Percentiles rank a stretch among this genome's conserved stretches.
Evolutionary conservation across 805 yeast genomes (phyloP).

Genomic region (Debaryomyces prosopidis): DNA sequence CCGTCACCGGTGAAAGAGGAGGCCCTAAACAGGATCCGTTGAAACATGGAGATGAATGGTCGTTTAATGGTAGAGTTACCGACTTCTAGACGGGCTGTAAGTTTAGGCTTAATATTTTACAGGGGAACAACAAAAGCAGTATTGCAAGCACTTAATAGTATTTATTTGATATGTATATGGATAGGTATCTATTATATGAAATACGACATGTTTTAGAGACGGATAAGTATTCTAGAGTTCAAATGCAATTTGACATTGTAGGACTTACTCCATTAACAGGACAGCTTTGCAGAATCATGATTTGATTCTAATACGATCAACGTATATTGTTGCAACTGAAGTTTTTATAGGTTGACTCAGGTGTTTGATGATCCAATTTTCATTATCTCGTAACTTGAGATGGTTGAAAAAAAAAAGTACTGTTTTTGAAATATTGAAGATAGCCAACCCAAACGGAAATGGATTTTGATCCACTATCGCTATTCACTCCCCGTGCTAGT

Average conservation of each 20-base stretch:
- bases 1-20: conserved; percentile 91
- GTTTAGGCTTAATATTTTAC: no score
- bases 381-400: neutral
- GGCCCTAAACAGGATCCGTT: conserved; percentile 98
- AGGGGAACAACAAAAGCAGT: no score
- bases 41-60: conserved; percentile 81
- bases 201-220: no score
- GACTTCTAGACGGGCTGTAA: conserved; percentile 60
- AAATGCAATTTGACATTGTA: no score
- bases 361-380: neutral
- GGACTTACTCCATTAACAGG: no score
- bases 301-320: no score
- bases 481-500: conserved; percentile 30
- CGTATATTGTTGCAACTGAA: neutral
- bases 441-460: conserved; percentile 10
- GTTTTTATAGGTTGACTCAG: neutral
- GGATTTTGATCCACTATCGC: conserved; percentile 44
- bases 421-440: neutral
- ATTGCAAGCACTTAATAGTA: no score
- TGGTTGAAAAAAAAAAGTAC: neutral
- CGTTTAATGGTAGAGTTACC: conserved; percentile 94
- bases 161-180: no score
- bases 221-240: no score
- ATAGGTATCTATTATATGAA: no score
- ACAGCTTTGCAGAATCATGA: no score